Evolutionary conservation across 106 monocot genomes (phyloP).

Genomic region (Cymbidium sinense): DNA sequence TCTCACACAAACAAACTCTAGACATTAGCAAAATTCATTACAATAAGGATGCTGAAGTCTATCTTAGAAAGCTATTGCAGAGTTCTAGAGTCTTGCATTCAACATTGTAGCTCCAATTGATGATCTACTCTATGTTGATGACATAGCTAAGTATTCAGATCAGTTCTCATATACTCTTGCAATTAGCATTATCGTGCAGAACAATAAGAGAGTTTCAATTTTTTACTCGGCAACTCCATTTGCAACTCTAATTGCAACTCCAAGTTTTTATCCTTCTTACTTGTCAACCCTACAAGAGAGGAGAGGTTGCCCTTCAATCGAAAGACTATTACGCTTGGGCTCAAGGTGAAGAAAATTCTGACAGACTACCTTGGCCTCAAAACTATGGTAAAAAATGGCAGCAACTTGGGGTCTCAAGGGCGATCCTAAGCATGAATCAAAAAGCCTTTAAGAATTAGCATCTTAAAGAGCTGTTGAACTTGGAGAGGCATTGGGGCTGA

Average conservation of each 20-base stretch:
- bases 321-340: slow-evolving; percentile 31
- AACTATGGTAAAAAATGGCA: slow-evolving; percentile 8
- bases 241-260: no score
- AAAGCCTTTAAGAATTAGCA: not conserved
- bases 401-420: not conserved
- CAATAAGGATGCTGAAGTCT: slow-evolving; percentile 95
- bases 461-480: not conserved
- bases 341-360: slow-evolving; percentile 68
- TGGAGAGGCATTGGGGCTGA: not conserved
- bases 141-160: slow-evolving; percentile 50
- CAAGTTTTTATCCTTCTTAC: slow-evolving; percentile 47
- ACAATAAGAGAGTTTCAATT: slow-evolving; percentile 22
- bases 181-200: slow-evolving; percentile 18
- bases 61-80: slow-evolving; percentile 92
- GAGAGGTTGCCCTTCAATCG: slow-evolving; percentile 29
- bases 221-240: slow-evolving; percentile 45
- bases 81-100: slow-evolving; percentile 85
- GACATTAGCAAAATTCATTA: slow-evolving; percentile 92
- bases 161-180: slow-evolving; percentile 26
- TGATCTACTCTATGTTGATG: slow-evolving; percentile 72
- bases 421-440: not conserved
- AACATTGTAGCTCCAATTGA: slow-evolving; percentile 89
- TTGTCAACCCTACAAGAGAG: slow-evolving; percentile 26
- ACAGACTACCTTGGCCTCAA: slow-evolving; percentile 56
- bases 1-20: slow-evolving; percentile 76